phyloP scores from a whole-genome alignment of 805 yeast genomes.

The Kodamaea kakaduensis region DNA sequence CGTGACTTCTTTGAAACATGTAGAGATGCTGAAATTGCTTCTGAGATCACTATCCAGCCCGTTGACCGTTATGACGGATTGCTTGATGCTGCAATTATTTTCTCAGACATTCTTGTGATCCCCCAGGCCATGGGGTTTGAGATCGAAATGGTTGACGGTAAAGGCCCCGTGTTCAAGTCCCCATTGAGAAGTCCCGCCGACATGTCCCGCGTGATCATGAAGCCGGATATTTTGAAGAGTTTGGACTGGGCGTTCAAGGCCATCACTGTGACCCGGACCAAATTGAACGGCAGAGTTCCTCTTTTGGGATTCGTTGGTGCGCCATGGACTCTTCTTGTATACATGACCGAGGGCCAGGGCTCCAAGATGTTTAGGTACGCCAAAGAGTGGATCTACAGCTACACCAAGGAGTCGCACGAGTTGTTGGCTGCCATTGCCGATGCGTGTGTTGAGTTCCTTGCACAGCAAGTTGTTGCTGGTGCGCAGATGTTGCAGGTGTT shows the following conservation, averaged over 20 bases:
- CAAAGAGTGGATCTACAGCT: constrained; percentile 85
- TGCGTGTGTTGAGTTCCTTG: constrained; percentile 86
- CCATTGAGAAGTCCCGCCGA: constrained; percentile 79
- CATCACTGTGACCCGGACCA: constrained; percentile 84
- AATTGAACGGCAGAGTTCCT: constrained; percentile 87
- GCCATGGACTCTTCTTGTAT: constrained; percentile 95
- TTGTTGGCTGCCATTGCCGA: constrained; percentile 77
- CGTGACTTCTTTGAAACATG: constrained; percentile 95
- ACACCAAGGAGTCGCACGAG: constrained; percentile 66
- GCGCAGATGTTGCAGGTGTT: constrained; percentile 97
- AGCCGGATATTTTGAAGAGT: constrained; percentile 70
- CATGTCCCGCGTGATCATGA: constrained; percentile 51
- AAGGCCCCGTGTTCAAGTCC: constrained; percentile 88
- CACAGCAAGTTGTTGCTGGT: constrained; percentile 94
- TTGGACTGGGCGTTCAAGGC: constrained; percentile 94
- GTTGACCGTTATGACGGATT: constrained; percentile 83
- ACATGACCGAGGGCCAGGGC: constrained; percentile 98
- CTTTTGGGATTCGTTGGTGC: constrained; percentile 94
- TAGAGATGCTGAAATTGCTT: constrained; percentile 88
- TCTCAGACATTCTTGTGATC: constrained; percentile 90
- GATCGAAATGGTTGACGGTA: constrained; percentile 89
- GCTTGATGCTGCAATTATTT: constrained; percentile 94
- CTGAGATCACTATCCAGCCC: constrained; percentile 94
- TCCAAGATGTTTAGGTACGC: constrained; percentile 87
- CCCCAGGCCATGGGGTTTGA: constrained; percentile 98